Percentiles rank a stretch among this genome's conserved stretches.
Evolutionary conservation across 352 stramenopile genomes (phyloP).

Genomic region (Globisporangium rhizosaccharum): DNA sequence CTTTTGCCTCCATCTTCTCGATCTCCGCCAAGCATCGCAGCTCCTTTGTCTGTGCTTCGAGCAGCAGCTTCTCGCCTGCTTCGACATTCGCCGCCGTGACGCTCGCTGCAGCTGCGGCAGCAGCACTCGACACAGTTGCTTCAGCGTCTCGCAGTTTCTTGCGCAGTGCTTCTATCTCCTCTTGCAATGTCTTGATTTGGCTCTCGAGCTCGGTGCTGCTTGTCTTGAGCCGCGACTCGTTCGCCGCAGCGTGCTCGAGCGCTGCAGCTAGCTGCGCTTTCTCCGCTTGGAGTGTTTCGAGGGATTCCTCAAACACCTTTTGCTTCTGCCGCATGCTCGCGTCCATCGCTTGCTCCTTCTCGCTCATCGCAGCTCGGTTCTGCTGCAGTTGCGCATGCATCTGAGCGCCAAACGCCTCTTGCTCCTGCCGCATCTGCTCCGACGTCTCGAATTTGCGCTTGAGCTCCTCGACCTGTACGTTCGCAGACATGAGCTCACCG

Average conservation of each 20-base stretch:
- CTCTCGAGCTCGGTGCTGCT: conserved; percentile 25
- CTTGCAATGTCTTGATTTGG: conserved; percentile 28
- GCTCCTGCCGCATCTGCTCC: conserved; percentile 61
- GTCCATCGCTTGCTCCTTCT: conserved; percentile 45
- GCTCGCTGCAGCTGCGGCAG: conserved; percentile 1
- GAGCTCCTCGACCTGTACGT: conserved; percentile 70
- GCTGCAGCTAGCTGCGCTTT: conserved; percentile 32
- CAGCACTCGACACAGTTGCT: conserved; percentile 9
- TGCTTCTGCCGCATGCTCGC: conserved; percentile 35
- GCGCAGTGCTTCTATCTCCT: conserved; percentile 36
- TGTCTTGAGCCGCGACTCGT: conserved; percentile 27
- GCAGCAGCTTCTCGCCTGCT: conserved; percentile 42
- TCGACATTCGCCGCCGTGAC: conserved; percentile 15
- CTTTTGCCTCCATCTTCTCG: conserved; percentile 63
- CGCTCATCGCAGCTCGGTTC: conserved; percentile 28
- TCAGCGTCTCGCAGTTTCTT: conserved; percentile 24
- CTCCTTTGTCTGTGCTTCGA: conserved; percentile 74
- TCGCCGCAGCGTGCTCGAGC: conserved; percentile 30
- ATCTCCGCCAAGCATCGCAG: conserved; percentile 60
- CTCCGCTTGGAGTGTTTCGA: conserved; percentile 34
- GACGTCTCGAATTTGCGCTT: conserved; percentile 60
- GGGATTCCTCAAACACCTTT: conserved; percentile 19
- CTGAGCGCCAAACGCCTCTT: conserved; percentile 45
- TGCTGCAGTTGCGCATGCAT: conserved; percentile 54
- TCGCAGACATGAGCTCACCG: conserved; percentile 68